Percentiles rank a stretch among this genome's conserved stretches.
Conservation (phyloP, 352 stramenopile genomes). For the Pythium dissimile region DNA sequence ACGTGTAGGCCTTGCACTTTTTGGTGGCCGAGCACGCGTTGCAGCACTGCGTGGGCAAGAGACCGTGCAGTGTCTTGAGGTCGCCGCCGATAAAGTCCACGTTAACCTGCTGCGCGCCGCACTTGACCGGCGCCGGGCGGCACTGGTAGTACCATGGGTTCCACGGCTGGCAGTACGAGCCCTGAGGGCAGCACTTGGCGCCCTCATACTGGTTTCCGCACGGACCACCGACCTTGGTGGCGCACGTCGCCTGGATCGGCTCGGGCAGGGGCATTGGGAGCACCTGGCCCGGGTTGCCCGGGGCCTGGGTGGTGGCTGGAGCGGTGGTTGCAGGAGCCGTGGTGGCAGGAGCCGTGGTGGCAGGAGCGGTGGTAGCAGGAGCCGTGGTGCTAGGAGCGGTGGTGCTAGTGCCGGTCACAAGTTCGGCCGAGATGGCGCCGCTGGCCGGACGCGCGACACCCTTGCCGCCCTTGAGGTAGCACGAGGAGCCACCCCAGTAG, state of each 20-base stretch:
- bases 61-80: constrained; percentile 30
- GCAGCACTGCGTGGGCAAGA: constrained; percentile 46
- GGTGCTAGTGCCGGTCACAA: background rate
- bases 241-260: constrained; percentile 12
- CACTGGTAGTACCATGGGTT: constrained; percentile 43
- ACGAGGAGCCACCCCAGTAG: constrained; percentile 11
- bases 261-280: background rate
- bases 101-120: constrained; percentile 27
- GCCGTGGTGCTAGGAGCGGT: too few relatives aligned
- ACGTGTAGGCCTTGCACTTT: constrained; percentile 45
- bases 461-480: constrained; percentile 22
- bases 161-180: constrained; percentile 52
- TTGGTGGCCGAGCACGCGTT: constrained; percentile 30
- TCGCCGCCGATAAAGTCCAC: constrained; percentile 54
- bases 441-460: background rate
- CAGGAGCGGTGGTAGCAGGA: too few relatives aligned
- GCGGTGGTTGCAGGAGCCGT: too few relatives aligned
- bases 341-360: too few relatives aligned
- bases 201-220: constrained; percentile 35
- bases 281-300: background rate
- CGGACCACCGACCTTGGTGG: constrained; percentile 18
- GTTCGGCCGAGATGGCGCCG: constrained; percentile 6
- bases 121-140: constrained; percentile 32
- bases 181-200: too few relatives aligned
- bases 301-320: background rate